phyloP scores from a whole-genome alignment of 2,329 filamentous ascomycete genomes.

The Phyllosticta citrichinensis region DNA sequence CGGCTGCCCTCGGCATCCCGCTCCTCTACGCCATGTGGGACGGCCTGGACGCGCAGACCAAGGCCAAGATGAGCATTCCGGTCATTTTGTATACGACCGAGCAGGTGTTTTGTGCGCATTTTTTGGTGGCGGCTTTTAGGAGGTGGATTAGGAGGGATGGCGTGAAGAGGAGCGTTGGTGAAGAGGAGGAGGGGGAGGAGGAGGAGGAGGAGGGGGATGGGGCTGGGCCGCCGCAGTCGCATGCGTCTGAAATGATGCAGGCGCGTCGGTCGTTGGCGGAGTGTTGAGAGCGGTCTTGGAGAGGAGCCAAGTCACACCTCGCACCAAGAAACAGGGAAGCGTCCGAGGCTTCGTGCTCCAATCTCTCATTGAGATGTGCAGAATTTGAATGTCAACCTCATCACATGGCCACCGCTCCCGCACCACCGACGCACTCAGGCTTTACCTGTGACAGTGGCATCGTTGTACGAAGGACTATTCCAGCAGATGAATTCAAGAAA shows the following conservation, averaged over 20 bases:
- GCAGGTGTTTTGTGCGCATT: constrained; percentile 9
- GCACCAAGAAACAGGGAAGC: too few species aligned
- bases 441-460: too few species aligned
- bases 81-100: constrained; percentile 9
- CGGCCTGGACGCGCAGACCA: neutral
- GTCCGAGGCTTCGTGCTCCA: too few species aligned
- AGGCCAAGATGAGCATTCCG: constrained; percentile 7
- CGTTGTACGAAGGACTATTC: too few species aligned
- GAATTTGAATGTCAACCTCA: too few species aligned
- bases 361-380: too few species aligned
- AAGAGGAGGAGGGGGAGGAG: neutral
- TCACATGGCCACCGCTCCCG: too few species aligned
- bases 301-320: neutral
- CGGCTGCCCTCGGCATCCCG: constrained; percentile 6
- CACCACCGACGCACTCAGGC: too few species aligned
- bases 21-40: constrained; percentile 9
- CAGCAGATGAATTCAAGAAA: too few species aligned
- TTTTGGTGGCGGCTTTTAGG: constrained; percentile 5
- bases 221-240: too few species aligned
- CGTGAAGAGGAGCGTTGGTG: neutral
- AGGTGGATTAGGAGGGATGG: neutral
- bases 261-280: neutral
- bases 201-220: neutral
- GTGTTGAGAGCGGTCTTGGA: neutral
- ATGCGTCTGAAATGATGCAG: constrained; percentile 10